Evolutionary conservation across 352 stramenopile species (phyloP), one percentile per base, ranked within the genome.

Genomic region (Phytophthora kernoviae): DNA sequence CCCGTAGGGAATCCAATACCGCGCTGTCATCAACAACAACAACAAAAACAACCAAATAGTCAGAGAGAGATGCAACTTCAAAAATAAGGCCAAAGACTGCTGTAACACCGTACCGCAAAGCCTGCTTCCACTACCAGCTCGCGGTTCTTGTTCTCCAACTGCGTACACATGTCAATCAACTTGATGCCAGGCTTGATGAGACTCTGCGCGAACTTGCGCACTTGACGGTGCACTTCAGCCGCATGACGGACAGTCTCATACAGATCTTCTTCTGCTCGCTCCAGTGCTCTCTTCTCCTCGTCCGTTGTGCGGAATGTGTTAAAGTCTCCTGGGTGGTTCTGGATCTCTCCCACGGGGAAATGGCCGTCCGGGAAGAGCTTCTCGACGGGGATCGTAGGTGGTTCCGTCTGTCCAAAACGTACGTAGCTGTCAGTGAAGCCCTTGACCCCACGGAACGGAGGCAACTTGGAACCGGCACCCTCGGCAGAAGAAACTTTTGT

Each of bases 181-280:
- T 97, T 93, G 27, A 99, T 92, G 17, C 97, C 97, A 0, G 97
- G 97, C 70, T 99, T 98, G 50, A 98, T 98, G 55, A 98, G 88
- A 34, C 75, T 92, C 73, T 99, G 97, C 18, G 96, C 94, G 71
- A 98, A 98, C 57, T 96, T 78, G 70, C 84, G 81, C 58, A 88
- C 84, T 51, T 93, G 76, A 37, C 96, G 85, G 70, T 99, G 97
- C 43, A 99, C 94, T 73, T 99, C 97, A 10, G 96, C 79, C 2
- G 95, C 97, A 44, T 96, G 82, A 48, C 97, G 90, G 7, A 99
- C 70, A 54, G 70, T 82, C 50, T 84, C 66, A 52, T 88, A 87
- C 36, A 84, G 53, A 27, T 85, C 76, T 26, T 77, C 65, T 8
- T 77, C 51, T 2, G 96, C 62, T 8, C 91, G 80, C 51, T 99